Percentiles rank a stretch among this genome's conserved stretches.
phyloP scores from a whole-genome alignment of 1,139 yeast genomes.

The Candida dubliniensis region DNA sequence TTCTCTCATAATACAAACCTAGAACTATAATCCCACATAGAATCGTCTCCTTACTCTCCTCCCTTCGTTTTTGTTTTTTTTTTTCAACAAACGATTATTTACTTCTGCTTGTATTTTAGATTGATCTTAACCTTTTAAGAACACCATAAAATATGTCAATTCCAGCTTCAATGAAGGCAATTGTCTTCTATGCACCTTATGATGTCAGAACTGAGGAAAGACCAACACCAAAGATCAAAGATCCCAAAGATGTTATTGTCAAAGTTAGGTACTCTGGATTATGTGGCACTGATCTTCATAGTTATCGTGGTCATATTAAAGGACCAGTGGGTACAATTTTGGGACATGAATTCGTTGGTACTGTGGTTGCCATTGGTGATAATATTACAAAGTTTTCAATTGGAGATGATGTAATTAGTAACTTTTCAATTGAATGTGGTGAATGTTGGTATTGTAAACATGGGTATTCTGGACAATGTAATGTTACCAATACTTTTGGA shows the following conservation, averaged over 20 bases:
- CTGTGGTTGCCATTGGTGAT: constrained; percentile 38
- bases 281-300: constrained; percentile 64
- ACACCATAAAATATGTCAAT: constrained; percentile 8
- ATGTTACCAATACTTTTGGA: constrained; percentile 54
- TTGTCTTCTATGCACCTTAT: constrained; percentile 53
- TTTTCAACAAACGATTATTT: too few relatives aligned
- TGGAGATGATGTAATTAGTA: constrained; percentile 50
- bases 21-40: too few relatives aligned
- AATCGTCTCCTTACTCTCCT: too few relatives aligned
- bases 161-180: constrained; percentile 50
- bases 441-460: constrained; percentile 54
- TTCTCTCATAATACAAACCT: too few relatives aligned
- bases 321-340: constrained; percentile 37
- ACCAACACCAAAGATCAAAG: constrained; percentile 43
- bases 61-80: too few relatives aligned
- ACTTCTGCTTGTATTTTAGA: too few relatives aligned
- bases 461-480: constrained; percentile 56
- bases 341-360: constrained; percentile 55
- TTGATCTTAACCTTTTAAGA: neutral
- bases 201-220: constrained; percentile 43
- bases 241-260: constrained; percentile 49
- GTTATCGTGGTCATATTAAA: constrained; percentile 56
- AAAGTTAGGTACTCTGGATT: constrained; percentile 55
- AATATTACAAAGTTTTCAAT: constrained; percentile 32
- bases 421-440: constrained; percentile 59